Percentiles rank a stretch among this genome's conserved stretches.
Conservation (phyloP, 108 stramenopile species). For the Nitzschia palea region DNA sequence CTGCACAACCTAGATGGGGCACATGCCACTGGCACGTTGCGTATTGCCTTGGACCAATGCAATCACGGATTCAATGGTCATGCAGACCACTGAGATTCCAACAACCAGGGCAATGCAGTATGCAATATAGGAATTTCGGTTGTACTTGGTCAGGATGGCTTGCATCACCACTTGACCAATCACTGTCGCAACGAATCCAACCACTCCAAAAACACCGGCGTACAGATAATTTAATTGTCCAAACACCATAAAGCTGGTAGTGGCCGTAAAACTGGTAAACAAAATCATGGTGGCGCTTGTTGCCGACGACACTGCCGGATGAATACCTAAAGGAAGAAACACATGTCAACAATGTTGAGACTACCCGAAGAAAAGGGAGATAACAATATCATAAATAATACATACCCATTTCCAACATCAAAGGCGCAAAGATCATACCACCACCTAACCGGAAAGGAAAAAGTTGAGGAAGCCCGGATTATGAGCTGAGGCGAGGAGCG, state of each 20-base stretch:
- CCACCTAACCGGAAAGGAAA: too few species aligned
- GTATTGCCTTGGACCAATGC: too few species aligned
- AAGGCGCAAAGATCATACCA: slow-evolving; percentile 92
- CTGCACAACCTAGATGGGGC: too few species aligned
- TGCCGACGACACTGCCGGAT: slow-evolving; percentile 45
- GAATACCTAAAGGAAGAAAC: too few species aligned
- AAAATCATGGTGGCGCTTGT: slow-evolving; percentile 88
- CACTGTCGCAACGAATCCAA: slow-evolving; percentile 80
- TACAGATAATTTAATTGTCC: slow-evolving; percentile 78
- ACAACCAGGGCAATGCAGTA: slow-evolving; percentile 87
- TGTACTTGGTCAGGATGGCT: slow-evolving; percentile 55
- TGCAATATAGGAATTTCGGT: slow-evolving; percentile 87
- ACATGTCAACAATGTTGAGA: neutral
- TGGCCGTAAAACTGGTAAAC: slow-evolving; percentile 90
- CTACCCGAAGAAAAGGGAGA: neutral
- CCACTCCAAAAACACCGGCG: slow-evolving; percentile 54
- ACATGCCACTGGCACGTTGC: too few species aligned
- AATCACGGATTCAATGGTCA: too few species aligned
- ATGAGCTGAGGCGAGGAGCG: too few species aligned
- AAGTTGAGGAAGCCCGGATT: slow-evolving; percentile 57
- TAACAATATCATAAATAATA: slow-evolving; percentile 40
- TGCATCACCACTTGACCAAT: slow-evolving; percentile 78
- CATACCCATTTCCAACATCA: slow-evolving; percentile 92
- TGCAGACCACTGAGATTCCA: too few species aligned
- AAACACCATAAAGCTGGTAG: slow-evolving; percentile 83